These are phyloP conservation scores for Barnettozyma salicaria DNA, from an alignment of 805 yeast genomes.

Conservation along the genomic window DNA sequence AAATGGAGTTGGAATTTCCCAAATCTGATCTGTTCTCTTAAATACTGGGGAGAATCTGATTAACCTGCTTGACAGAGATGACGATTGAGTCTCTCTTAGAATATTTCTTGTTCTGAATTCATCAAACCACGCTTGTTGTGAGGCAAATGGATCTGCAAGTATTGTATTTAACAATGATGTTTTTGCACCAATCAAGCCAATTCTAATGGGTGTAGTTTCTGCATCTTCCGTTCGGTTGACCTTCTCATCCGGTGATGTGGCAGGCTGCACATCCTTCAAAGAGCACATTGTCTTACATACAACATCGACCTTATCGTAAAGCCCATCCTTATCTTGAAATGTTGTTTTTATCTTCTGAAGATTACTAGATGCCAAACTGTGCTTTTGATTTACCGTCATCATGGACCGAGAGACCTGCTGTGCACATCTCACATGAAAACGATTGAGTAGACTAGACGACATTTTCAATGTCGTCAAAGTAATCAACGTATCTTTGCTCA, in stretches of 20 bases:
- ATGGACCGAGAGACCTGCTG: neutral
- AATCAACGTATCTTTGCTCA: too few species aligned
- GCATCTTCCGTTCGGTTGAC: slow-evolving; percentile 1
- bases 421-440: too few species aligned
- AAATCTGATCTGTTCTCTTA: slow-evolving; percentile 17
- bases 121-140: slow-evolving; percentile 28
- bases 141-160: slow-evolving; percentile 29
- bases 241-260: too few species aligned
- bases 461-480: too few species aligned
- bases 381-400: neutral
- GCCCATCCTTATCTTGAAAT: slow-evolving; percentile 21
- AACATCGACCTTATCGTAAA: slow-evolving; percentile 25
- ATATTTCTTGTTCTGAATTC: slow-evolving; percentile 6
- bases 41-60: slow-evolving; percentile 22
- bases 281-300: too few species aligned
- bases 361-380: slow-evolving; percentile 3
- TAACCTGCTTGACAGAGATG: slow-evolving; percentile 3
- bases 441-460: too few species aligned
- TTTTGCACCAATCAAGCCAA: slow-evolving; percentile 26
- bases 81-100: slow-evolving; percentile 4
- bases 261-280: too few species aligned
- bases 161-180: slow-evolving; percentile 25
- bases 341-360: slow-evolving; percentile 14
- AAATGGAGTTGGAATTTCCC: slow-evolving; percentile 27
- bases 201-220: slow-evolving; percentile 21